Conservation (phyloP, 352 stramenopile genomes). For the Phytopythium kandeliae region DNA sequence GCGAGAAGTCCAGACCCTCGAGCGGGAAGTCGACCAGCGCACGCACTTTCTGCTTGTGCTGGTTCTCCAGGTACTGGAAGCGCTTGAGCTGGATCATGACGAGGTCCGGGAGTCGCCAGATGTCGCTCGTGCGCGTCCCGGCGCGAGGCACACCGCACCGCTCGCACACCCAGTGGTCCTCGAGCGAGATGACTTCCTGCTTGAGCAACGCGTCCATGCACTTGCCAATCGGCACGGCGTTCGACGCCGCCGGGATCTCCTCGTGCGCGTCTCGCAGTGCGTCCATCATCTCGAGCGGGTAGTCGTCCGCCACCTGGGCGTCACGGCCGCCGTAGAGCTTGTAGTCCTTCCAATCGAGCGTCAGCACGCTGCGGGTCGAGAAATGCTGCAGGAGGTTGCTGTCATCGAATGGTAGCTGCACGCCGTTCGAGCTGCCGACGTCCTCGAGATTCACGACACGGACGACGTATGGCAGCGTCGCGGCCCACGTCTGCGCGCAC, state of each 20-base stretch:
- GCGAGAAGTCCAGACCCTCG: slow-evolving; percentile 71
- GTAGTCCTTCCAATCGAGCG: slow-evolving; percentile 57
- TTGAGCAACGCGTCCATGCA: slow-evolving; percentile 75
- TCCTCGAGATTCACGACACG: slow-evolving; percentile 61
- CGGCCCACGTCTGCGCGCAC: slow-evolving; percentile 4
- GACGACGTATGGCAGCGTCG: slow-evolving; percentile 39
- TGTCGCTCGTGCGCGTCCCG: slow-evolving; percentile 47
- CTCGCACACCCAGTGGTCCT: slow-evolving; percentile 75
- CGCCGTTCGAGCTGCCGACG: slow-evolving; percentile 27
- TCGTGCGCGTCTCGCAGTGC: slow-evolving; percentile 7
- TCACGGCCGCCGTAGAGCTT: slow-evolving; percentile 20
- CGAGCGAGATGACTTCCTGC: slow-evolving; percentile 59
- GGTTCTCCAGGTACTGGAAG: slow-evolving; percentile 84
- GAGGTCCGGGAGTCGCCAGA: slow-evolving; percentile 73
- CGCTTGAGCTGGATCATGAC: slow-evolving; percentile 89
- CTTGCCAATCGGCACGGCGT: slow-evolving; percentile 40
- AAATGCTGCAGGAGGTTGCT: slow-evolving; percentile 67
- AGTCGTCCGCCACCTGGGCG: slow-evolving; percentile 19
- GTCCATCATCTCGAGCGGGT: slow-evolving; percentile 17
- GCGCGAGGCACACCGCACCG: slow-evolving; percentile 54
- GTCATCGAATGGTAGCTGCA: slow-evolving; percentile 35
- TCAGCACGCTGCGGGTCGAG: slow-evolving; percentile 66
- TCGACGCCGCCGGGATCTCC: slow-evolving; percentile 23
- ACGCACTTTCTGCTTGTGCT: slow-evolving; percentile 79
- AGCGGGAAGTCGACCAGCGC: slow-evolving; percentile 78